These are phyloP conservation scores for Alternaria ventricosa DNA, from an alignment of 2,329 filamentous ascomycete genomes.

Conservation along the genomic window DNA sequence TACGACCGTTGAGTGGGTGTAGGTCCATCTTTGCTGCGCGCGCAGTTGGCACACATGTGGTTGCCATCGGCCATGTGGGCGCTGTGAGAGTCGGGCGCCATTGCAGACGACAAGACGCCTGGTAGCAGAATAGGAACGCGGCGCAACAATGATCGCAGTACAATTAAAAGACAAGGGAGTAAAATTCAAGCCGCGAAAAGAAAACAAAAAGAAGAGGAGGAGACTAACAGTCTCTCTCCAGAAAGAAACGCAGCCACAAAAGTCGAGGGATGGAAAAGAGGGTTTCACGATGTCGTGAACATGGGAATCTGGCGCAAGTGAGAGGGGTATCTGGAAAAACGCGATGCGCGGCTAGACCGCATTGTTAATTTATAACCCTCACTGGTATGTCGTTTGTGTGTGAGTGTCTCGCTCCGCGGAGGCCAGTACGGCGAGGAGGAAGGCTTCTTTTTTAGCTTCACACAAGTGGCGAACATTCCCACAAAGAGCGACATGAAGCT, in stretches of 20 bases:
- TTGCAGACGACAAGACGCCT: not conserved
- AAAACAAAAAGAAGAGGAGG: not conserved
- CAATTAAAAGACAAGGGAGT: not conserved
- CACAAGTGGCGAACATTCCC: not conserved
- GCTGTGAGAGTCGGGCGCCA: conserved; percentile 4
- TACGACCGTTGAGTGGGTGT: conserved; percentile 13
- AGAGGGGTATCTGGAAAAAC: conserved; percentile 6
- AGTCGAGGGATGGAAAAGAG: not conserved
- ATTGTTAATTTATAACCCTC: conserved; percentile 14
- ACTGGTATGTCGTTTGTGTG: not conserved
- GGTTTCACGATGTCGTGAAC: conserved; percentile 8
- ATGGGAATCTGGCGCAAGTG: conserved; percentile 12
- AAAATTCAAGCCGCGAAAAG: not conserved
- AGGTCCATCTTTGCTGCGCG: conserved; percentile 4
- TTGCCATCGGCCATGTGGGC: not conserved
- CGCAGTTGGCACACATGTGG: not conserved
- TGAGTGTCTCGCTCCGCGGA: conserved; percentile 5
- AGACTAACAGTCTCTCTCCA: not conserved
- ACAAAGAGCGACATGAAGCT: conserved; percentile 1
- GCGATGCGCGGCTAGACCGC: conserved; percentile 16
- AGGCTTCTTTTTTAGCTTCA: not conserved
- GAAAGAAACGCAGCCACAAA: not conserved
- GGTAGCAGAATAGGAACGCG: not conserved
- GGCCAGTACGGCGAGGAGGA: not conserved
- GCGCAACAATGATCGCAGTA: not conserved